Evolutionary conservation across 371 early-diverging fungal species (phyloP).

Genomic region (Mortierella sp.): DNA sequence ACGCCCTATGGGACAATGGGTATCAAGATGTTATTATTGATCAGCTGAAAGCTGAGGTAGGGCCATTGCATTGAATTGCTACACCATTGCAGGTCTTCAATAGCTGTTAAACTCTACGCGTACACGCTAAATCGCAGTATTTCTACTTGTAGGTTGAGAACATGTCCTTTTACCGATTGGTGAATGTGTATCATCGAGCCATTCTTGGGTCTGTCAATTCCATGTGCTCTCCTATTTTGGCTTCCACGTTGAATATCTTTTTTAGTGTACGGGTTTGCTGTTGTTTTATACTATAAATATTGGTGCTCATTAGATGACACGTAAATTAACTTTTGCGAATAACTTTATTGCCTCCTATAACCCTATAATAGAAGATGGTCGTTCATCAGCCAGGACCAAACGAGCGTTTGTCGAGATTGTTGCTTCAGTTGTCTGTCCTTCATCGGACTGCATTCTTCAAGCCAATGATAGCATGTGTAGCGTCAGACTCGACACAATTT

Average conservation of each 20-base stretch:
- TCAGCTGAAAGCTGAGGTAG: slow-evolving; percentile 41
- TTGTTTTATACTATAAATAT: neutral
- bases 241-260: slow-evolving; percentile 33
- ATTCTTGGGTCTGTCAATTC: slow-evolving; percentile 28
- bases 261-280: slow-evolving; percentile 32
- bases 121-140: neutral
- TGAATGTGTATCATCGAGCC: slow-evolving; percentile 37
- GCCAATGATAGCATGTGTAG: slow-evolving; percentile 71
- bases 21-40: slow-evolving; percentile 53
- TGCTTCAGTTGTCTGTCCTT: slow-evolving; percentile 59
- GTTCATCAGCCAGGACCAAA: slow-evolving; percentile 45
- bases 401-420: slow-evolving; percentile 57
- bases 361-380: slow-evolving; percentile 43
- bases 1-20: slow-evolving; percentile 61
- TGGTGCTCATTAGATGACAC: neutral
- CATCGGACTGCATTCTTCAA: slow-evolving; percentile 65
- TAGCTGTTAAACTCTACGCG: neutral
- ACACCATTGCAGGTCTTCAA: neutral
- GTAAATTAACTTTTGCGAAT: too few species aligned
- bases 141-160: slow-evolving; percentile 21
- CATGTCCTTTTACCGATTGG: slow-evolving; percentile 26
- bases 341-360: neutral
- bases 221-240: slow-evolving; percentile 20
- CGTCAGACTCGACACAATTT: slow-evolving; percentile 66
- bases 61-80: neutral